These are phyloP conservation scores for Cryptococcus maquisensis DNA, from an alignment of 1,284 basidiomycete genomes.

Conservation along the genomic window DNA sequence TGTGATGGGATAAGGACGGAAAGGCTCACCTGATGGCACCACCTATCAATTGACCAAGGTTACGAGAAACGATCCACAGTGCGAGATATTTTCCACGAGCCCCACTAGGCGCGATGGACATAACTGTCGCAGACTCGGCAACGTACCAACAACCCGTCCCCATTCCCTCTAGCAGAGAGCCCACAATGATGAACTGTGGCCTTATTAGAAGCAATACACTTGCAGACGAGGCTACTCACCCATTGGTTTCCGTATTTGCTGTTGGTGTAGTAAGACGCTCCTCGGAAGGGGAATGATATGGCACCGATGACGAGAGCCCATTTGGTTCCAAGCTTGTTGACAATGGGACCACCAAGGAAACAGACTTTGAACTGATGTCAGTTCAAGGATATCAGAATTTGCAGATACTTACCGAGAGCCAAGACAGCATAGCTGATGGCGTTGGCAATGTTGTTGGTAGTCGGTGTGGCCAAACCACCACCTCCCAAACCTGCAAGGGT, in stretches of 20 bases:
- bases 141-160: constrained; percentile 20
- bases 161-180: constrained; percentile 13
- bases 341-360: constrained; percentile 16
- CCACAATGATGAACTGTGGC: constrained; percentile 16
- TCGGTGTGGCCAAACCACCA: constrained; percentile 16
- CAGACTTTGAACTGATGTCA: not conserved
- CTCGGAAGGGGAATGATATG: constrained; percentile 19
- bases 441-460: constrained; percentile 11
- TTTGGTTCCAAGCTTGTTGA: constrained; percentile 19
- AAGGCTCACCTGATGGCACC: constrained; percentile 23
- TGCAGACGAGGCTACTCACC: not conserved
- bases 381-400: not conserved
- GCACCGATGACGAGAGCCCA: constrained; percentile 20
- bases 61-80: constrained; percentile 17
- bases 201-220: constrained; percentile 1
- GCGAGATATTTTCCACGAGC: constrained; percentile 19
- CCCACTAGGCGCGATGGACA: constrained; percentile 20
- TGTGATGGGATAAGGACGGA: not conserved
- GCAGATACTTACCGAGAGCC: constrained; percentile 4
- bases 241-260: constrained; percentile 19
- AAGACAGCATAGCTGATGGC: constrained; percentile 11
- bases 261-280: constrained; percentile 21
- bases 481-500: constrained; percentile 10
- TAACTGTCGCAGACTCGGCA: constrained; percentile 25
- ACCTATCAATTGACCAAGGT: constrained; percentile 22